Base-by-base conservation (phyloP, 2,329 filamentous ascomycete genomes). In the Sporothrix brasiliensis region DNA sequence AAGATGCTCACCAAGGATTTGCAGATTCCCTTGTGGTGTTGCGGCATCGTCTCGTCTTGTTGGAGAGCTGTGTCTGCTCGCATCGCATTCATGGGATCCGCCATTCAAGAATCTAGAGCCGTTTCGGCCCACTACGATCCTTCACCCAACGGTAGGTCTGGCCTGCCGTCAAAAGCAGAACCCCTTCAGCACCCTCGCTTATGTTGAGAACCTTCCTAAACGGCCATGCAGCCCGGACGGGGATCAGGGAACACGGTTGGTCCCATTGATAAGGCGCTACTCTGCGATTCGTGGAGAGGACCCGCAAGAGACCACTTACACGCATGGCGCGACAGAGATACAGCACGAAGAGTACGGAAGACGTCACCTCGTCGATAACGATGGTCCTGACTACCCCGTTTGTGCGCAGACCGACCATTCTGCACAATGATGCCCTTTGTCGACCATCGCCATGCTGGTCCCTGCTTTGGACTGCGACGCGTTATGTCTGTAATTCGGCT, bases 171-270 rank as follows among this genome's bases (percentile, higher is more conserved):
- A 30, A 30, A 30, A 30, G 27, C 3, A 30, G 27, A 30, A 3
- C 2, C 3, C 27, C 27, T 30, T 5, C 27, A 30, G 27, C 30
- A 39, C 56, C 30, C 34, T 60, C 34, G 34, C 56, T 60, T 44
- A 24, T 3, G 14, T 63, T 65, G 52, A 58, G 34, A 67, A 54
- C 65, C 65, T 67, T 67, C 49, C 49, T 27, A 67, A 53, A 53
- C 41, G 63, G 63, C 47, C n/a, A 49, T 41, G 7, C n/a, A n/a
- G 9, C 4, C 16, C 19, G 39, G 2, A 21, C 19, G 27, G 39
- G 39, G 16, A 24, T 19, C 34, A n/a, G 39, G 10, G n/a, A 6
- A 24, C 24, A 24, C 24, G 30, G 54, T 27, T 19, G 58, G 27
- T 13, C 24, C 2, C 5, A n/a, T 44, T 65, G 60, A 65, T 65